Evolutionary conservation across 2,329 filamentous ascomycete species (phyloP).

Genomic region (Torrubiella hemipterigena): DNA sequence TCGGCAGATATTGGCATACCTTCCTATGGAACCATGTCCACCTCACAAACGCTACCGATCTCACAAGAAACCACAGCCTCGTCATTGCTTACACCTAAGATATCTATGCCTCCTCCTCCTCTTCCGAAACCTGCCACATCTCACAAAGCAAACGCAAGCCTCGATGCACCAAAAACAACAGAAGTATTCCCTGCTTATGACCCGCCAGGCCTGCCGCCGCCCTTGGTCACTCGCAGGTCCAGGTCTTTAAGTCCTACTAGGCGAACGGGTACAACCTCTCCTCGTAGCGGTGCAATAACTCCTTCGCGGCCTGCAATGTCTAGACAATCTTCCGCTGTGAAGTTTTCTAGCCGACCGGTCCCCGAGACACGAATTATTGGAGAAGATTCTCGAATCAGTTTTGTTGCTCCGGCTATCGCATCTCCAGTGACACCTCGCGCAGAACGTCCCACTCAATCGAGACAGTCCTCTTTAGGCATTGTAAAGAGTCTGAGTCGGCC

Average conservation of each 20-base stretch:
- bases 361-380: constrained; percentile 56
- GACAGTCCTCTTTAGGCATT: constrained; percentile 36
- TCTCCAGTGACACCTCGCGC: constrained; percentile 15
- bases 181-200: constrained; percentile 13
- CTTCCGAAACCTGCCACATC: too few relatives aligned
- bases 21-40: constrained; percentile 4
- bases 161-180: too few relatives aligned
- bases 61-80: constrained; percentile 6
- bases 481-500: constrained; percentile 53
- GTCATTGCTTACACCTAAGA: not conserved
- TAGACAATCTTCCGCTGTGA: constrained; percentile 39
- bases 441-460: constrained; percentile 24
- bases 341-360: constrained; percentile 62
- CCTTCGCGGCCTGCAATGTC: constrained; percentile 33
- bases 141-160: too few relatives aligned
- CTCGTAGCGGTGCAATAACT: constrained; percentile 5
- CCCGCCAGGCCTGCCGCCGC: constrained; percentile 8
- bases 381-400: constrained; percentile 58
- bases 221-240: constrained; percentile 8
- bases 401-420: constrained; percentile 32
- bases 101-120: not conserved
- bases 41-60: not conserved
- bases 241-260: constrained; percentile 14
- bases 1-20: not conserved
- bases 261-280: constrained; percentile 4